Conservation (phyloP, 75 land plant species). For the Selaginella tamariscina region DNA sequence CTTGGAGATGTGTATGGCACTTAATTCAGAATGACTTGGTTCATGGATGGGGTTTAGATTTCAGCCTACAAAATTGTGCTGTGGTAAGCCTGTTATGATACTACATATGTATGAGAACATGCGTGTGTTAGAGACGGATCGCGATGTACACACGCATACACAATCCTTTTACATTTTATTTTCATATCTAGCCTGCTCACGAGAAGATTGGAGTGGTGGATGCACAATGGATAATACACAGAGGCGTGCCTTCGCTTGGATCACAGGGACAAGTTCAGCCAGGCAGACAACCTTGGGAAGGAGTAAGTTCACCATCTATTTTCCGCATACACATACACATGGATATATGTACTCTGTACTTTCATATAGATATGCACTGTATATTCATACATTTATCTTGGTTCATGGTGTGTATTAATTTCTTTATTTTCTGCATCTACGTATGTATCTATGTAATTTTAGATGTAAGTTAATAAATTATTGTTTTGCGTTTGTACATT, state of each 20-base stretch:
- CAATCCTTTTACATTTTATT: neutral
- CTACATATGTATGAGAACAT: constrained; percentile 7
- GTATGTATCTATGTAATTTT: too few species aligned
- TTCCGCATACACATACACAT: too few species aligned
- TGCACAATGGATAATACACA: constrained; percentile 25
- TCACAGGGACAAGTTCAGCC: neutral
- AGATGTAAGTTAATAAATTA: too few species aligned
- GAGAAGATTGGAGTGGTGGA: constrained; percentile 94
- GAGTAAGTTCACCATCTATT: too few species aligned
- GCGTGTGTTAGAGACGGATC: too few species aligned
- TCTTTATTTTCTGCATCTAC: too few species aligned
- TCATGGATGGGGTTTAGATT: constrained; percentile 19
- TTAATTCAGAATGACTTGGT: constrained; percentile 48
- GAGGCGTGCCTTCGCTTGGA: neutral
- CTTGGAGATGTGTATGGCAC: constrained; percentile 66
- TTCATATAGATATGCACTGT: too few species aligned
- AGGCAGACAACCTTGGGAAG: constrained; percentile 15
- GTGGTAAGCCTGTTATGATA: constrained; percentile 14
- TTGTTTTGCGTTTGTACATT: too few species aligned
- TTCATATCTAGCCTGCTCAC: constrained; percentile 57
- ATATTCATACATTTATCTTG: too few species aligned
- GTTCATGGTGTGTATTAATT: too few species aligned
- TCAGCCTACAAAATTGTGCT: constrained; percentile 1
- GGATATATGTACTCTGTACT: too few species aligned
- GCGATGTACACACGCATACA: too few species aligned